These are phyloP conservation scores for Annulohypoxylon nitens DNA, from an alignment of 495 filamentous ascomycete genomes.

Conservation along the genomic window DNA sequence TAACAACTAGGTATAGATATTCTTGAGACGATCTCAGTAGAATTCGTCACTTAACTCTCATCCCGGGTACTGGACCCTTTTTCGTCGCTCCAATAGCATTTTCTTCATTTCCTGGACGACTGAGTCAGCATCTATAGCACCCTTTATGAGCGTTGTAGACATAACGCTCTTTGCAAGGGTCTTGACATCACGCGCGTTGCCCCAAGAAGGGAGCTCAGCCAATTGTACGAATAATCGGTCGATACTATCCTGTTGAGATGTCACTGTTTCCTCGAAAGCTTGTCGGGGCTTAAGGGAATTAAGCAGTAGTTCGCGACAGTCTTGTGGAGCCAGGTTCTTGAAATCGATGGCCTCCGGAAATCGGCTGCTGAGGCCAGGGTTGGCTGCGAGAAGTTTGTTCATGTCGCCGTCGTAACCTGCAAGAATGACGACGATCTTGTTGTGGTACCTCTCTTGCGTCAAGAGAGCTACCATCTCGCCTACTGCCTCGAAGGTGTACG, in stretches of 20 bases:
- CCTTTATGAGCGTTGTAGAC: not conserved
- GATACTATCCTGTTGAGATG: not conserved
- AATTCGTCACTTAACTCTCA: not conserved
- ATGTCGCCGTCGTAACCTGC: slow-evolving; percentile 79
- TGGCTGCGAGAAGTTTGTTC: slow-evolving; percentile 71
- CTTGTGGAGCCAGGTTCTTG: not conserved
- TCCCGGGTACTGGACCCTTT: too few relatives aligned
- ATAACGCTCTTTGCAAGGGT: not conserved
- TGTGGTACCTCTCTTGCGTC: slow-evolving; percentile 69
- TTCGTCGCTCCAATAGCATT: not conserved
- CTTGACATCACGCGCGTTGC: slow-evolving; percentile 10
- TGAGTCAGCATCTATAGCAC: not conserved
- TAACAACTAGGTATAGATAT: too few relatives aligned
- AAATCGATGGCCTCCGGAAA: slow-evolving; percentile 62
- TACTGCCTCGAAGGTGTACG: slow-evolving; percentile 75
- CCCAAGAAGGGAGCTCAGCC: slow-evolving; percentile 6
- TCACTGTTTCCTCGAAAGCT: not conserved
- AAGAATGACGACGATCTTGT: slow-evolving; percentile 76
- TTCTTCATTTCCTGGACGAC: not conserved
- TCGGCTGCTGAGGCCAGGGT: slow-evolving; percentile 66
- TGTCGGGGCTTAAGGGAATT: not conserved
- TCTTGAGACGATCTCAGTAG: not conserved
- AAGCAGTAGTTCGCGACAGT: not conserved
- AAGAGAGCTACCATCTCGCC: slow-evolving; percentile 76
- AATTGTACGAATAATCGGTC: not conserved